Base-by-base conservation (phyloP, 2,329 filamentous ascomycete species). In the Phialocephala subalpina region DNA sequence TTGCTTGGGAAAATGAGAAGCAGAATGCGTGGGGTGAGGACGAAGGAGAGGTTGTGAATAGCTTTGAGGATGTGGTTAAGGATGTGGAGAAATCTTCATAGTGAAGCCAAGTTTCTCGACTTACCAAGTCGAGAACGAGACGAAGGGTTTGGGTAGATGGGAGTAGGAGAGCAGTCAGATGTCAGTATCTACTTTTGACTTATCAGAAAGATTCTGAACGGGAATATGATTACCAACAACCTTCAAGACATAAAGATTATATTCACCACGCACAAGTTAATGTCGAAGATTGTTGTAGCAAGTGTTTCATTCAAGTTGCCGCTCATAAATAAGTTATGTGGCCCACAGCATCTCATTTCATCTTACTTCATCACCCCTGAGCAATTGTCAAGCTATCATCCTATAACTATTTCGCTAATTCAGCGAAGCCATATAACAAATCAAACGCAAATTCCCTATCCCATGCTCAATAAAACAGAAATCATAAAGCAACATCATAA, bases 11-110 rank as follows among this genome's bases (percentile, higher is more conserved):
- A 22, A 61, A 55, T 11, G 60, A 61, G 49, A 49, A 27, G 14
- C n/a, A 49, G 3, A 60, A 27, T 33, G 62, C 22, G 1, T 67
- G 60, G 62, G 66, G 45, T 45, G 69, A 67, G 25, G 67, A 62
- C 0, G 68, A 70, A 18, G 70, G 66, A 1, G 60, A 70, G 8
- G 68, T 72, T 1, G 63, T 73, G 40, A 69, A 62, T 60, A 69
- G 61, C 8, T 68, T 77, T 20, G 63, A 55, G 35, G 68, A 72
- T 5, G 67, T 74, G 25, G 64, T 74, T 35, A 65, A 70, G 56
- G 64, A 57, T 58, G 72, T 72, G 14, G 73, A 71, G 57, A 69
- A 57, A 53, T 73, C n/a, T n/a, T n/a, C n/a, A n/a, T n/a, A n/a
- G n/a, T n/a, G n/a, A n/a, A n/a, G n/a, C n/a, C n/a, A n/a, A n/a